Base-by-base conservation (phyloP, 1,284 basidiomycete species). In the Athelia psychrophila region DNA sequence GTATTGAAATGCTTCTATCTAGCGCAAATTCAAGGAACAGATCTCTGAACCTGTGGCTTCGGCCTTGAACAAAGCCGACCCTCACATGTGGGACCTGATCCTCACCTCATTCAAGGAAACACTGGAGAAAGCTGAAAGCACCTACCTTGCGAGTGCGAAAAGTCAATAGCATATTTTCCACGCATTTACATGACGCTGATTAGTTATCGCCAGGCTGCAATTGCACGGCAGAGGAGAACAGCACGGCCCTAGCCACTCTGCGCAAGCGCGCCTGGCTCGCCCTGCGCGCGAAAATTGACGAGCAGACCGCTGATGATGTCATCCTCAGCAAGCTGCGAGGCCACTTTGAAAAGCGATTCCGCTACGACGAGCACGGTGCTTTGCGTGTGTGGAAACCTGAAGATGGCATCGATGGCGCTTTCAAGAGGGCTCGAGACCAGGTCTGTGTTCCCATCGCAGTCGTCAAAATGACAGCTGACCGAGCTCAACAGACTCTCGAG, bases 371-470 rank as follows among this genome's bases (percentile, higher is more conserved):
- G 38, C 75, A 84, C 1, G 95, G 96, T 38, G 90, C 98, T 1
- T 97, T 97, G 3, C 79, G 93, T 22, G 96, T 99, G 1, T 99
- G 97, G 97, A 91, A 88, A 66, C 96, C 96, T 0, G 91, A 91
- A 22, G 97, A 99, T 65, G 96, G 99, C 66, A 97, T 99, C 56
- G 97, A 99, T 61, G 79, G 85, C 18, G 86, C 90, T 2, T 99
- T 95, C 80, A 91, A 84, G 66, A 87, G 84, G 62, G 95, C 96
- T 6, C 90, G 91, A 62, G 95, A 99, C 48, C 80, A 92, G 71
- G 91, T 91, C 54, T 35, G 82, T 64, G 5, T 33, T 35, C 33
- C n/a, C 33, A 35, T 35, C n/a, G 10, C n/a, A 35, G 10, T 12
- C 33, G n/a, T 12, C 10, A n/a, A n/a, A n/a, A n/a, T 35, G 12